phyloP scores from a whole-genome alignment of 345 rosid species.

The Boechera divaricarpa region DNA sequence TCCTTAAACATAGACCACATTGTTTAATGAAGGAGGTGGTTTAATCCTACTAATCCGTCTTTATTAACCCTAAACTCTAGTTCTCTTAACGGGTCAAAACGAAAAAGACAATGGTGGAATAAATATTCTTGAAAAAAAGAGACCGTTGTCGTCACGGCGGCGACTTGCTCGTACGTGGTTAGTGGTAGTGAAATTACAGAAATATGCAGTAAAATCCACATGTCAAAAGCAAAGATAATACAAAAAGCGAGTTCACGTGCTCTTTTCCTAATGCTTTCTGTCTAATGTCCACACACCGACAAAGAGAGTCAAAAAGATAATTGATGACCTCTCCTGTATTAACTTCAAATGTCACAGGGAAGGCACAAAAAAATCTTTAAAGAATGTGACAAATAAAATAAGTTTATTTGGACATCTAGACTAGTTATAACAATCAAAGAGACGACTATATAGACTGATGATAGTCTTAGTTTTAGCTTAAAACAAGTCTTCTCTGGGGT shows the following conservation, averaged over 20 bases:
- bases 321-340: conserved; percentile 31
- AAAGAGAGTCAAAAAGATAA: conserved; percentile 27
- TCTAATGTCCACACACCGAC: conserved; percentile 44
- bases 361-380: not conserved
- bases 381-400: conserved; percentile 13
- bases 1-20: not conserved
- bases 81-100: conserved; percentile 2
- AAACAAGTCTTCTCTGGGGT: not conserved
- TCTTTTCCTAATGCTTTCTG: conserved; percentile 33
- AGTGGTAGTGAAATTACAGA: conserved; percentile 7
- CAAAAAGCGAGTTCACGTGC: conserved; percentile 41
- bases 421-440: conserved; percentile 18
- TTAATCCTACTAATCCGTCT: not conserved
- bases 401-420: not conserved
- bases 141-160: conserved; percentile 61
- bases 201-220: conserved; percentile 42
- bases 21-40: not conserved
- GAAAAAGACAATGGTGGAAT: conserved; percentile 16
- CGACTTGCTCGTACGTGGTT: conserved; percentile 39
- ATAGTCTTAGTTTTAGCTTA: conserved; percentile 5
- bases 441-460: conserved; percentile 7
- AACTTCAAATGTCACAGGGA: conserved; percentile 13
- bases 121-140: conserved; percentile 23
- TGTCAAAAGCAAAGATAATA: conserved; percentile 30
- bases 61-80: conserved; percentile 13